Conservation (phyloP, 768 basidiomycete genomes). For the Trametes maxima region DNA sequence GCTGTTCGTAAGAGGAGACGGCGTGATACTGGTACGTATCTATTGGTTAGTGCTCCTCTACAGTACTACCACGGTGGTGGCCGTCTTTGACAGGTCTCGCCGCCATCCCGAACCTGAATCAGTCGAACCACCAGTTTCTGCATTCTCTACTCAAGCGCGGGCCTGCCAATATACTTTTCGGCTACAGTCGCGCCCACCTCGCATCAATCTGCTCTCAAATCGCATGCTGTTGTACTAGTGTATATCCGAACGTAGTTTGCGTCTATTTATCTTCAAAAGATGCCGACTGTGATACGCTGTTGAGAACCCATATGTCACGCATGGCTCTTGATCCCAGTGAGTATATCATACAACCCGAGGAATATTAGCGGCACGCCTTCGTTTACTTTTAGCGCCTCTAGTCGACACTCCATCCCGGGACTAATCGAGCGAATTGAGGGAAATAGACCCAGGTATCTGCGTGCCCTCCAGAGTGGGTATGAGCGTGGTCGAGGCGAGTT, state of each 20-base stretch:
- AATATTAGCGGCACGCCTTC: neutral
- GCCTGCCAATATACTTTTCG: constrained; percentile 40
- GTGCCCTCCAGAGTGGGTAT: neutral
- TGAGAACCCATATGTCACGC: neutral
- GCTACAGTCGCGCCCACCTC: constrained; percentile 12
- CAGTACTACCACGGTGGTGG: neutral
- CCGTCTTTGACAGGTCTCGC: constrained; percentile 60
- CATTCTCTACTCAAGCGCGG: neutral
- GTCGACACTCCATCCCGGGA: no score
- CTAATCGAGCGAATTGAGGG: no score
- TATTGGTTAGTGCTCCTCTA: neutral
- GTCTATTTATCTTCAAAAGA: neutral
- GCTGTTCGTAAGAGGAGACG: constrained; percentile 97
- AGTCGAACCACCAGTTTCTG: neutral
- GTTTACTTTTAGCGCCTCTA: neutral
- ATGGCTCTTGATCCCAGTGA: neutral
- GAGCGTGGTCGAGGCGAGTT: neutral
- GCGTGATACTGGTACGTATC: constrained; percentile 84
- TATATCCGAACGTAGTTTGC: neutral
- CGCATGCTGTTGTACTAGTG: constrained; percentile 10
- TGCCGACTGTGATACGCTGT: neutral
- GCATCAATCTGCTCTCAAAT: neutral
- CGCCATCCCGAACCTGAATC: constrained; percentile 58
- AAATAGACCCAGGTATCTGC: neutral
- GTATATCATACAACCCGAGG: constrained; percentile 2